Conservation (phyloP, 2,329 filamentous ascomycete genomes). For the Bertia moriformis region DNA sequence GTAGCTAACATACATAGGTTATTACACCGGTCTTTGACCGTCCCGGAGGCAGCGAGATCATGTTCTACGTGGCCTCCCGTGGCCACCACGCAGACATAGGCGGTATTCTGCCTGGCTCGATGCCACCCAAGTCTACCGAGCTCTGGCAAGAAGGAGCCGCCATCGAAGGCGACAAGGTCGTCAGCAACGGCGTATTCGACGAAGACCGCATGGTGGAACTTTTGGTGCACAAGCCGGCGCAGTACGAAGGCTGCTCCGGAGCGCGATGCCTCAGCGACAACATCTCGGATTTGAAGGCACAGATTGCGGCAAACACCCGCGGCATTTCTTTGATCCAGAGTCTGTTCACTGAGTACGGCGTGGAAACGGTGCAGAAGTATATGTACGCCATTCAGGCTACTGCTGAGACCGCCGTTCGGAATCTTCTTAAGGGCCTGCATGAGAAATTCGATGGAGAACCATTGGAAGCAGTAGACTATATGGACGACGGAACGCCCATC, state of each 20-base stretch:
- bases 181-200: constrained; percentile 18
- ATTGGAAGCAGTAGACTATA: constrained; percentile 14
- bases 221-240: constrained; percentile 15
- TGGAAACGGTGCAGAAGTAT: constrained; percentile 17
- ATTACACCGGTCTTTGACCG: constrained; percentile 21
- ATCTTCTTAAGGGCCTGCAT: constrained; percentile 8
- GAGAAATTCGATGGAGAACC: constrained; percentile 8
- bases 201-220: constrained; percentile 14
- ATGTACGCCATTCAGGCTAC: constrained; percentile 25
- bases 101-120: constrained; percentile 20
- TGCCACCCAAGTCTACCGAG: constrained; percentile 23
- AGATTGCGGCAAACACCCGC: constrained; percentile 24
- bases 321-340: constrained; percentile 18
- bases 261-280: constrained; percentile 23
- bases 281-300: constrained; percentile 26
- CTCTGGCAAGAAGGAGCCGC: constrained; percentile 27
- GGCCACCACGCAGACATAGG: constrained; percentile 24
- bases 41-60: constrained; percentile 9
- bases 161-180: constrained; percentile 20
- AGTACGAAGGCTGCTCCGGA: constrained; percentile 19
- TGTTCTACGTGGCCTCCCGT: constrained; percentile 22
- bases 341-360: constrained; percentile 17
- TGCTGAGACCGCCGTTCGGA: constrained; percentile 20
- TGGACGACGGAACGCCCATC: constrained; percentile 21
- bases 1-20: background rate